These are phyloP conservation scores for Panicum hallii DNA, from an alignment of 202 grass and related monocot genomes.

Conservation along the genomic window DNA sequence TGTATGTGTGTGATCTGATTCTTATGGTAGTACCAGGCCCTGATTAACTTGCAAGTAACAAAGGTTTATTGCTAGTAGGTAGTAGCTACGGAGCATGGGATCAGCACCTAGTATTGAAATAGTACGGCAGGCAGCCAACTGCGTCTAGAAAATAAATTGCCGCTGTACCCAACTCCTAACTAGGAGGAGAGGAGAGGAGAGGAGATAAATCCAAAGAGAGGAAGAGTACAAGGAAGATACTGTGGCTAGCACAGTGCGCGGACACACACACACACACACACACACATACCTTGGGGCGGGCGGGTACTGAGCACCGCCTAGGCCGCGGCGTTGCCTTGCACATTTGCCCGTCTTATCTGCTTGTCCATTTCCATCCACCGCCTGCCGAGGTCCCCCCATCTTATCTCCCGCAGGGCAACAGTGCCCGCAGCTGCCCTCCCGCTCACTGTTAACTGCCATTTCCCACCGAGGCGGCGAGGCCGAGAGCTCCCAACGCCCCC, in stretches of 20 bases:
- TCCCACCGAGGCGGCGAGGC: not conserved
- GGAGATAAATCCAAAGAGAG: conserved; percentile 31
- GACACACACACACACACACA: conserved; percentile 12
- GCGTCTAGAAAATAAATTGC: conserved; percentile 33
- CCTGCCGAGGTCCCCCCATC: conserved; percentile 28
- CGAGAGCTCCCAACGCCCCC: conserved; percentile 17
- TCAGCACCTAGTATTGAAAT: conserved; percentile 24
- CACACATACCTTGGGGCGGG: conserved; percentile 19
- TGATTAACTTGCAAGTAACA: conserved; percentile 7
- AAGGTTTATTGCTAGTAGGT: conserved; percentile 12
- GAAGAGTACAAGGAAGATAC: conserved; percentile 35
- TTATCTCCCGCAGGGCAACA: conserved; percentile 43
- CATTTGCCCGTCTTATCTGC: conserved; percentile 53
- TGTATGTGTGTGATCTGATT: not conserved
- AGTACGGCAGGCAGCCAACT: conserved; percentile 6
- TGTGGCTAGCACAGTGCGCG: conserved; percentile 17
- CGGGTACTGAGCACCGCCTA: conserved; percentile 42
- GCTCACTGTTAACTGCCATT: conserved; percentile 36
- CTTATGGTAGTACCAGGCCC: too few species aligned
- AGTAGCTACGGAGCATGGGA: conserved; percentile 29
- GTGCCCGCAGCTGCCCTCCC: conserved; percentile 10
- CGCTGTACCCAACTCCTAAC: conserved; percentile 30
- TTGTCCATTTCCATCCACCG: conserved; percentile 45
- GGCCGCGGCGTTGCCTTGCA: conserved; percentile 20
- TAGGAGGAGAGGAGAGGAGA: not conserved